Percentiles rank a stretch among this genome's conserved stretches.
phyloP scores from a whole-genome alignment of 495 filamentous ascomycete species.

The Pyrenula massariospora region DNA sequence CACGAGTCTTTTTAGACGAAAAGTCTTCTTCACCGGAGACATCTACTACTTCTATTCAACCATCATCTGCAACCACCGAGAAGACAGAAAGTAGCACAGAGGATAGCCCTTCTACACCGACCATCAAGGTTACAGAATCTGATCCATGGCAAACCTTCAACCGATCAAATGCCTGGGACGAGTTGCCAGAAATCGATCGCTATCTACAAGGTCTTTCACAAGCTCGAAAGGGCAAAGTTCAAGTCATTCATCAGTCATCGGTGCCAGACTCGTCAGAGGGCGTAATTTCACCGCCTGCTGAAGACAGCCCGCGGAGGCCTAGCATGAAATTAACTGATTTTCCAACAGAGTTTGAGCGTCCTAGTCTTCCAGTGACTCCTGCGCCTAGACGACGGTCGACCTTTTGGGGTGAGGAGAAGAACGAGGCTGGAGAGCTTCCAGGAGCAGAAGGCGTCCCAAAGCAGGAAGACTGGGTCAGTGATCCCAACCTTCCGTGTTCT shows the following conservation, averaged over 20 bases:
- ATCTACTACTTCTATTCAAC: not conserved
- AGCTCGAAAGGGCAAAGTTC: conserved; percentile 47
- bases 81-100: conserved; percentile 4
- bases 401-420: conserved; percentile 39
- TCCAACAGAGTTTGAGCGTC: conserved; percentile 69
- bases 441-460: conserved; percentile 68
- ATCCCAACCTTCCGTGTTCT: conserved; percentile 41
- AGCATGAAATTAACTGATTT: conserved; percentile 72
- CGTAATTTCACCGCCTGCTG: conserved; percentile 2
- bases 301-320: conserved; percentile 21
- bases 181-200: conserved; percentile 65
- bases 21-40: conserved; percentile 9
- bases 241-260: conserved; percentile 27
- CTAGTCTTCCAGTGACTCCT: conserved; percentile 84
- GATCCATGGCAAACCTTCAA: conserved; percentile 54
- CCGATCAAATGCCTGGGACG: conserved; percentile 78
- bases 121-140: conserved; percentile 26
- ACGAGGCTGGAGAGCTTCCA: conserved; percentile 48
- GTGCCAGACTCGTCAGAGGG: not conserved
- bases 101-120: conserved; percentile 29
- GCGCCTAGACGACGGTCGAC: conserved; percentile 53
- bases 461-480: conserved; percentile 84
- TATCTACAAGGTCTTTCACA: conserved; percentile 65
- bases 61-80: conserved; percentile 23
- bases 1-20: conserved; percentile 62